These are phyloP conservation scores for Podaxis pistillaris DNA, from an alignment of 768 basidiomycete genomes.

Conservation along the genomic window DNA sequence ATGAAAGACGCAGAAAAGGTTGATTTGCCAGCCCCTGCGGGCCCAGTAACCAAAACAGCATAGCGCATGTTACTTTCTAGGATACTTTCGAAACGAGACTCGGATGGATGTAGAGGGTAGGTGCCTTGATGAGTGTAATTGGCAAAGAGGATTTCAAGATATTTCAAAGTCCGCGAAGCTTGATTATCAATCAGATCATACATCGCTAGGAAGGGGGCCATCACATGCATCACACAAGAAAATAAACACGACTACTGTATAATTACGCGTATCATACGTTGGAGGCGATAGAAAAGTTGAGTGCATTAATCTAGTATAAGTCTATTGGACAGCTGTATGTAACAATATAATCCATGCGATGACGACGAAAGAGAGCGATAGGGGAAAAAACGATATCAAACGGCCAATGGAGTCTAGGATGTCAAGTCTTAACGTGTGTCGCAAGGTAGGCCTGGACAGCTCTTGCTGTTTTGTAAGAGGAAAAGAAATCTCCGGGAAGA, in stretches of 20 bases:
- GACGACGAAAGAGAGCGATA: slow-evolving; percentile 1
- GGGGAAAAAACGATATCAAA: slow-evolving; percentile 5
- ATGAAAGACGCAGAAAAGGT: slow-evolving; percentile 89
- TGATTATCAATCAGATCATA: background rate
- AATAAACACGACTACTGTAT: background rate
- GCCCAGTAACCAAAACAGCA: slow-evolving; percentile 89
- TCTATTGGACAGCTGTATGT: too few species aligned
- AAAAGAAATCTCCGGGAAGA: slow-evolving; percentile 47
- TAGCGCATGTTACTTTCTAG: slow-evolving; percentile 66
- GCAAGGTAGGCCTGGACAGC: slow-evolving; percentile 34
- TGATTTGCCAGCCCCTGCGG: slow-evolving; percentile 97
- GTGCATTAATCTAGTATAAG: background rate
- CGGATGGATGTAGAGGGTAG: background rate
- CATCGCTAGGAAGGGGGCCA: background rate
- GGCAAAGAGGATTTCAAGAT: background rate
- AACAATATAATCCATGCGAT: background rate
- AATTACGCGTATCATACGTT: background rate
- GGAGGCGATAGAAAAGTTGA: background rate
- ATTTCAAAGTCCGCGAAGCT: background rate
- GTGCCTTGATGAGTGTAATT: background rate
- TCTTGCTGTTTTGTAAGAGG: slow-evolving; percentile 36
- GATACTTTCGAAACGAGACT: background rate
- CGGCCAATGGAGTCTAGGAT: background rate
- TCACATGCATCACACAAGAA: background rate
- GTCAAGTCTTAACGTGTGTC: slow-evolving; percentile 9